Evolutionary conservation across 2,329 filamentous ascomycete species (phyloP).

Genomic region (Zymoseptoria tritici): DNA sequence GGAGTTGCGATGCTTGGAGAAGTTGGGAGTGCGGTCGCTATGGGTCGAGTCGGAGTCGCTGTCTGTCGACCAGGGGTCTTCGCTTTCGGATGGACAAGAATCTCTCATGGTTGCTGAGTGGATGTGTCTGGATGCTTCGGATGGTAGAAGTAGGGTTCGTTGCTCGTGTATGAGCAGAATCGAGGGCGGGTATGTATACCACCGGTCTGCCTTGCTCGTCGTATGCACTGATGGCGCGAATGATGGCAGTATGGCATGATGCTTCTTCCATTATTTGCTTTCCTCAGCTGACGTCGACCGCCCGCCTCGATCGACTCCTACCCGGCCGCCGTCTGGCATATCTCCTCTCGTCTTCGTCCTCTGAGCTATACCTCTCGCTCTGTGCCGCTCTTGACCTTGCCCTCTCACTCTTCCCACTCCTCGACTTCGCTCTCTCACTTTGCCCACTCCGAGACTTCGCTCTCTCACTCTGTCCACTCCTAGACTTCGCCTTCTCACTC

Average conservation of each 20-base stretch:
- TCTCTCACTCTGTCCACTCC: neutral
- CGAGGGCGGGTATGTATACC: neutral
- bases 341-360: neutral
- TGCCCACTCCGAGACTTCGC: neutral
- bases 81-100: neutral
- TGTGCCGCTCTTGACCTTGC: neutral
- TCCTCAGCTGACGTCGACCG: neutral
- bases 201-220: no score
- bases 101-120: neutral
- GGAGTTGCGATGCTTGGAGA: neutral
- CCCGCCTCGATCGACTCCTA: neutral
- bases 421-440: neutral
- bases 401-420: neutral
- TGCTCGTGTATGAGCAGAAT: neutral
- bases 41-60: neutral
- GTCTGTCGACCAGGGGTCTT: neutral
- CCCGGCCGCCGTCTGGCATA: neutral
- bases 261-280: neutral
- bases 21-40: neutral
- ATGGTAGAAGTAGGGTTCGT: neutral
- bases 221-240: neutral
- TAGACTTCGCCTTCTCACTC: neutral
- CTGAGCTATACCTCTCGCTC: neutral
- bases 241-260: neutral
- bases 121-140: neutral